Evolutionary conservation across 192 early-diverging fungal species (phyloP).

Genomic region (Podila minutissima): DNA sequence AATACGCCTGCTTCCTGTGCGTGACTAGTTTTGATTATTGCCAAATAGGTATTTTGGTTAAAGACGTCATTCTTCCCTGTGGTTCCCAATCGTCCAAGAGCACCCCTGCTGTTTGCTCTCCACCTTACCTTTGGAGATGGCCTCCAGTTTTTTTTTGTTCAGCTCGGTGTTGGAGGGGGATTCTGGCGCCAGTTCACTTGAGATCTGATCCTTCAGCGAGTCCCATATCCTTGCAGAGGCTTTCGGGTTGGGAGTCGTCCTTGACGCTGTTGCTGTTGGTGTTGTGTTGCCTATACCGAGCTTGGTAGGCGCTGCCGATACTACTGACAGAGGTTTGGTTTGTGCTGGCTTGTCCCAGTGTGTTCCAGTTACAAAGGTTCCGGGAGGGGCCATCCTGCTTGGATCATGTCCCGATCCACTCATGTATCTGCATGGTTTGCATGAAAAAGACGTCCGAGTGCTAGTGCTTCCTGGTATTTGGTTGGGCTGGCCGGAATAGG

Average conservation of each 20-base stretch:
- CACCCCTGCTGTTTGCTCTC: too few relatives aligned
- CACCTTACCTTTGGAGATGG: constrained; percentile 29
- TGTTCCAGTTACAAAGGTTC: constrained; percentile 13
- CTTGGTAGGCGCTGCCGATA: constrained; percentile 2
- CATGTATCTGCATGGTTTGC: too few relatives aligned
- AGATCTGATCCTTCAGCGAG: constrained; percentile 1
- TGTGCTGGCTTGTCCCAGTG: constrained; percentile 7
- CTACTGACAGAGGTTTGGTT: background rate
- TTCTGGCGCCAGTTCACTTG: background rate
- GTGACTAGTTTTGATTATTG: constrained; percentile 7
- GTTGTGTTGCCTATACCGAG: background rate
- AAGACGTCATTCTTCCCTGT: background rate
- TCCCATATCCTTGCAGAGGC: constrained; percentile 19
- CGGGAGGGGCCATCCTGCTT: background rate
- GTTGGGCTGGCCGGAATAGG: too few relatives aligned
- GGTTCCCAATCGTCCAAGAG: background rate
- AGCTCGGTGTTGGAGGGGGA: constrained; percentile 15
- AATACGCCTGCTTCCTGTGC: constrained; percentile 36
- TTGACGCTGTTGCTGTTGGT: background rate
- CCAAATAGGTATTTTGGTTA: too few relatives aligned
- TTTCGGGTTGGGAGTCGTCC: background rate
- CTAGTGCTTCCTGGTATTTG: too few relatives aligned
- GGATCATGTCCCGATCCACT: too few relatives aligned
- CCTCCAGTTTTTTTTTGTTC: constrained; percentile 43
- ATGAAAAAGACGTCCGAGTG: too few relatives aligned